phyloP scores from a whole-genome alignment of 176 grass and related monocot genomes.

The Triticum timopheevii region DNA sequence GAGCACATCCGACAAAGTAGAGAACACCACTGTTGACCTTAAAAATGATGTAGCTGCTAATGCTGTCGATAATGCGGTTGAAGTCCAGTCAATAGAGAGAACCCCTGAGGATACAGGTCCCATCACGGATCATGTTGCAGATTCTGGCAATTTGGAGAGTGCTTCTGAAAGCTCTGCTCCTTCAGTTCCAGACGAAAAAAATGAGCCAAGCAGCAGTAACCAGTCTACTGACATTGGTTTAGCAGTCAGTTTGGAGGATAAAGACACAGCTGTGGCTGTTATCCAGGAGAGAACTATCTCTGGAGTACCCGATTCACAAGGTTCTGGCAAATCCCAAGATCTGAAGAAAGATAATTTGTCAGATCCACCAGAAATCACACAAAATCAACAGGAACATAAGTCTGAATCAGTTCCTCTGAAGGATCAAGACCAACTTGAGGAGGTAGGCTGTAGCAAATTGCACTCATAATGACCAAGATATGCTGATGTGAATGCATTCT shows the following conservation, averaged over 20 bases:
- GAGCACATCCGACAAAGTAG: slow-evolving; percentile 30
- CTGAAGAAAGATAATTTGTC: slow-evolving; percentile 50
- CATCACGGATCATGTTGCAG: slow-evolving; percentile 33
- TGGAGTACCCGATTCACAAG: slow-evolving; percentile 40
- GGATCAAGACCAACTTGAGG: slow-evolving; percentile 94
- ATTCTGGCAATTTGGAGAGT: slow-evolving; percentile 29
- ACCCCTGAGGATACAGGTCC: slow-evolving; percentile 40
- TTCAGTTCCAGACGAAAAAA: slow-evolving; percentile 37
- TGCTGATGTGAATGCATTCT: slow-evolving; percentile 22
- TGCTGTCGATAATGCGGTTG: slow-evolving; percentile 31
- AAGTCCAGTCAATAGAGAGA: slow-evolving; percentile 39
- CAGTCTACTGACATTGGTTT: slow-evolving; percentile 45
- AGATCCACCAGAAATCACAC: slow-evolving; percentile 41
- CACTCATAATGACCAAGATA: slow-evolving; percentile 19
- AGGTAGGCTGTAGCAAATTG: slow-evolving; percentile 49
- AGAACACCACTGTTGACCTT: slow-evolving; percentile 12
- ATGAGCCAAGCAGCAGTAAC: slow-evolving; percentile 29
- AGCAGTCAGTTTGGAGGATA: slow-evolving; percentile 43
- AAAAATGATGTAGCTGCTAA: slow-evolving; percentile 38
- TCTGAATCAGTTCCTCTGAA: slow-evolving; percentile 59
- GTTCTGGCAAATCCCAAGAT: slow-evolving; percentile 42
- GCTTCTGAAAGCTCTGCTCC: slow-evolving; percentile 31
- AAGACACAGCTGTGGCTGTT: slow-evolving; percentile 37
- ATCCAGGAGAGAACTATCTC: slow-evolving; percentile 57
- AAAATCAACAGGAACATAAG: slow-evolving; percentile 59